Percentiles rank a stretch among this genome's conserved stretches.
phyloP scores from a whole-genome alignment of 129 eudicot species.

The Ambrosia artemisiifolia region DNA sequence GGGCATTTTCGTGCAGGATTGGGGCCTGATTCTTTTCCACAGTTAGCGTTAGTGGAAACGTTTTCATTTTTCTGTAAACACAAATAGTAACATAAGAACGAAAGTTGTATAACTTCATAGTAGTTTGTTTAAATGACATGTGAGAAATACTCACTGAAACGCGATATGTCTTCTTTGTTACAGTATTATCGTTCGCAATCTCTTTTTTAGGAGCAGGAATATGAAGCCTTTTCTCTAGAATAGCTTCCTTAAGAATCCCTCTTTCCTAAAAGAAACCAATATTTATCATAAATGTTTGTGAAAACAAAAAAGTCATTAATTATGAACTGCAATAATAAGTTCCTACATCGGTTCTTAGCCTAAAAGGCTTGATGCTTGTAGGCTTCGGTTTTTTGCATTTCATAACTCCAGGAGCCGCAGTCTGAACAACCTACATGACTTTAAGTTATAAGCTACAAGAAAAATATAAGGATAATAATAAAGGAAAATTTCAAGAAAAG shows the following conservation, averaged over 20 bases:
- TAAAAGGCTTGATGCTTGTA: constrained; percentile 78
- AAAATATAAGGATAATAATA: background rate
- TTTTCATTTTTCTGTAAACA: constrained; percentile 32
- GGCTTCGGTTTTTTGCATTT: constrained; percentile 74
- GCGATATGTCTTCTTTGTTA: constrained; percentile 26
- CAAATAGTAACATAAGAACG: constrained; percentile 16
- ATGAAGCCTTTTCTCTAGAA: constrained; percentile 51
- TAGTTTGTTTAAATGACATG: background rate
- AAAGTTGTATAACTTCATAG: background rate
- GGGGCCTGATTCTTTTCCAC: background rate
- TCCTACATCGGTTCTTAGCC: constrained; percentile 58
- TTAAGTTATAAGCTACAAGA: background rate
- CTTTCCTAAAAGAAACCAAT: constrained; percentile 62
- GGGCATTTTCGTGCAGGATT: background rate
- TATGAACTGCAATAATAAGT: background rate
- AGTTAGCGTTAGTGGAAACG: background rate
- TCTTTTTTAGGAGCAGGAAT: constrained; percentile 35
- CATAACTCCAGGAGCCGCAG: constrained; percentile 27
- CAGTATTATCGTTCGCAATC: constrained; percentile 26
- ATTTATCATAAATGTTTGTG: background rate
- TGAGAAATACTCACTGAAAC: constrained; percentile 34
- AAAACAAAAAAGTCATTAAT: background rate
- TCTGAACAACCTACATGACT: constrained; percentile 37
- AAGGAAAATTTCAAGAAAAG: background rate
- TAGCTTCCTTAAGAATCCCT: constrained; percentile 84